phyloP scores from a whole-genome alignment of 768 basidiomycete species.

The Boletus vinaceobasis region DNA sequence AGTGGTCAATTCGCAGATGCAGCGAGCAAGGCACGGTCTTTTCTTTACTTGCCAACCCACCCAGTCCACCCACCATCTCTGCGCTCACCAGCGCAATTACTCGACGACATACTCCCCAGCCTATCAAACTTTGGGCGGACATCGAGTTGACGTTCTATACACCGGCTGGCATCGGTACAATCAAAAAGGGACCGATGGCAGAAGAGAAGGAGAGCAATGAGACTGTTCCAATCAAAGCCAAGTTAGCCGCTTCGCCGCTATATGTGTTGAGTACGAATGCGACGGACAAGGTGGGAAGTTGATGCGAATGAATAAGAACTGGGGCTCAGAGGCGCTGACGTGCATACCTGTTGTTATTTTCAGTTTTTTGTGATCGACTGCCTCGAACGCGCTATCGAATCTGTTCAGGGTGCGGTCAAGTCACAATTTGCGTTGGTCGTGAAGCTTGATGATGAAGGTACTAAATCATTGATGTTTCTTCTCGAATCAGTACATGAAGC shows the following conservation, averaged over 20 bases:
- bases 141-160: constrained; percentile 97
- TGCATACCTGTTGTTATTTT: not conserved
- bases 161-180: constrained; percentile 93
- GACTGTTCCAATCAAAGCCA: constrained; percentile 93
- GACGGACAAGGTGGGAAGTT: constrained; percentile 77
- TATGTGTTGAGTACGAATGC: constrained; percentile 96
- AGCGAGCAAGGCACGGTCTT: constrained; percentile 84
- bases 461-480: not conserved
- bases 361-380: constrained; percentile 87
- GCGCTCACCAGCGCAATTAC: constrained; percentile 83
- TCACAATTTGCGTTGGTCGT: constrained; percentile 81
- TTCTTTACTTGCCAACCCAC: constrained; percentile 55
- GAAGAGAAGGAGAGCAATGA: constrained; percentile 88
- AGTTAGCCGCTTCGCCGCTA: constrained; percentile 92
- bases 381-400: constrained; percentile 89
- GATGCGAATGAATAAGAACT: not conserved
- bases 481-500: not conserved
- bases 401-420: constrained; percentile 82
- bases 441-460: constrained; percentile 99
- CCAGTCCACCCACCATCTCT: constrained; percentile 53
- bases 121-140: constrained; percentile 97
- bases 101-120: constrained; percentile 93
- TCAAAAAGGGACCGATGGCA: constrained; percentile 84
- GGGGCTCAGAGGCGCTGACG: not conserved
- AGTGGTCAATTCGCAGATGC: not conserved